Conservation (phyloP, 2,329 filamentous ascomycete species). For the Diplodia seriata region DNA sequence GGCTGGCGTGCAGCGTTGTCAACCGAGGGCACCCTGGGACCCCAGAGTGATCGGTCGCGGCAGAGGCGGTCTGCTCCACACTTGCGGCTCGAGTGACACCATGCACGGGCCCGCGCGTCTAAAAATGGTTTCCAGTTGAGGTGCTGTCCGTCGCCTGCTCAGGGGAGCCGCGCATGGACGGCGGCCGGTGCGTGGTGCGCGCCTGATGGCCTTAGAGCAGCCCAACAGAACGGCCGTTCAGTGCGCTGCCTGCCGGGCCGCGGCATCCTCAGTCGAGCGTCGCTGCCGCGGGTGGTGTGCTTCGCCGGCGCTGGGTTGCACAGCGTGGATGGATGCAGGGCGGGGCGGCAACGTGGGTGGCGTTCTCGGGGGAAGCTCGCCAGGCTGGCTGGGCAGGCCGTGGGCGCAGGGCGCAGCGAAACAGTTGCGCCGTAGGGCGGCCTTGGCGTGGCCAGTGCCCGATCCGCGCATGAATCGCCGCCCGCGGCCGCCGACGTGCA, state of each 20-base stretch:
- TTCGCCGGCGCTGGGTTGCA: neutral
- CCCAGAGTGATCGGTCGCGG: slow-evolving; percentile 6
- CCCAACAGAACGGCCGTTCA: neutral
- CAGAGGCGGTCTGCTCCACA: slow-evolving; percentile 22
- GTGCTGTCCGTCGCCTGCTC: neutral
- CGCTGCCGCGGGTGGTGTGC: neutral
- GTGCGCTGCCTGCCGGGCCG: neutral
- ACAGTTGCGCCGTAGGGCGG: slow-evolving; percentile 3
- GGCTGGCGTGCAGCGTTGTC: neutral
- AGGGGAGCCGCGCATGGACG: slow-evolving; percentile 5
- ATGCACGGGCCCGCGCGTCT: neutral
- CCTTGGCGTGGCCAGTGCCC: neutral
- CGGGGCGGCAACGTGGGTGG: slow-evolving; percentile 8
- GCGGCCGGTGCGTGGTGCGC: slow-evolving; percentile 10
- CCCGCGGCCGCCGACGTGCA: slow-evolving; percentile 2
- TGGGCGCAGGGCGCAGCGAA: neutral
- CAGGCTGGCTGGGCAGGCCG: neutral
- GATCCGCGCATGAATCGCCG: slow-evolving; percentile 22
- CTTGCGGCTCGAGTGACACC: slow-evolving; percentile 18
- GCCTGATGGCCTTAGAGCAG: slow-evolving; percentile 6
- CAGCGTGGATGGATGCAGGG: neutral
- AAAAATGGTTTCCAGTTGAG: slow-evolving; percentile 10
- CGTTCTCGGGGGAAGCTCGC: neutral
- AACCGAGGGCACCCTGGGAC: neutral
- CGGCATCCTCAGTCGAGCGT: neutral